phyloP scores from a whole-genome alignment of 1,284 basidiomycete genomes.

The Golubevia sp. region DNA sequence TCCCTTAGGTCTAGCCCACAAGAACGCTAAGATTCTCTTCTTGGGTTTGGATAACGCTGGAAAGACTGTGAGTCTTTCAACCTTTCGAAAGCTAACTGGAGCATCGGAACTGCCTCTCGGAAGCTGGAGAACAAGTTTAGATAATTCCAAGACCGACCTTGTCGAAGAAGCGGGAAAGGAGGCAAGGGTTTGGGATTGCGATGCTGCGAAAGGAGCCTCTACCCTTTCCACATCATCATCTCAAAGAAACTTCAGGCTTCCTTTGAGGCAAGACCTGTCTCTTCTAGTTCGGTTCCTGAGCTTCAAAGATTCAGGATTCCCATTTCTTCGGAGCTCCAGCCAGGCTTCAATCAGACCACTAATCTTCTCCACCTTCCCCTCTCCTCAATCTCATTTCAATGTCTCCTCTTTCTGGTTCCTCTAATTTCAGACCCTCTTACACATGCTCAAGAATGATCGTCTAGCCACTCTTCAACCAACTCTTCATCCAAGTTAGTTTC shows the following conservation, averaged over 20 bases:
- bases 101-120: too few species aligned
- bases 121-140: too few species aligned
- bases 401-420: neutral
- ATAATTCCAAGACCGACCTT: too few species aligned
- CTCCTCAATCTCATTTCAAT: neutral
- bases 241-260: too few species aligned
- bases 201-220: neutral
- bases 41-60: constrained; percentile 69
- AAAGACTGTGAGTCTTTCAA: constrained; percentile 78
- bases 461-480: constrained; percentile 97
- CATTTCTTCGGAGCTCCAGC: too few species aligned
- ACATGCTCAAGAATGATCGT: constrained; percentile 99
- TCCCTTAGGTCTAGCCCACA: constrained; percentile 83
- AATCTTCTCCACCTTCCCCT: neutral
- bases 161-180: neutral
- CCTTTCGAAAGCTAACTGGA: too few species aligned
- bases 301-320: too few species aligned
- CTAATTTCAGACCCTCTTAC: constrained; percentile 81
- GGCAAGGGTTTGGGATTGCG: neutral
- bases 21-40: constrained; percentile 99
- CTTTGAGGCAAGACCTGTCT: too few species aligned
- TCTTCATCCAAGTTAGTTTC: constrained; percentile 88
- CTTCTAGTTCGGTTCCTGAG: too few species aligned
- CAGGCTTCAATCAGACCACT: too few species aligned
- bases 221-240: too few species aligned